These are phyloP conservation scores for Pichia inconspicua DNA, from an alignment of 1,139 yeast species.

Conservation along the genomic window DNA sequence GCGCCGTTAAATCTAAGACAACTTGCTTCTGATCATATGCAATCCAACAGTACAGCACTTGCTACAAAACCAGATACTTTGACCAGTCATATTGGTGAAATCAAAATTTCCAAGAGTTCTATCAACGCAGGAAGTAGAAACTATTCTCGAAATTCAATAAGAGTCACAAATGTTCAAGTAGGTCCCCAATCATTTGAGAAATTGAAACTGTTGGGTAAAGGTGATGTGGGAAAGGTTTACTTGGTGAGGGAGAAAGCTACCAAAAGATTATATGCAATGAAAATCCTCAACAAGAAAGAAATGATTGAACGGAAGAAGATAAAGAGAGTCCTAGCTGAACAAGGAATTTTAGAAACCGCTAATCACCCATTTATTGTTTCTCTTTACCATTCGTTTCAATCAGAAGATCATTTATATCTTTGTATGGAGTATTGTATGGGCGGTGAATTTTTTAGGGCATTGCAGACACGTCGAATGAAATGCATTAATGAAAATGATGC, in stretches of 20 bases:
- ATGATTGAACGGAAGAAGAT: constrained; percentile 94
- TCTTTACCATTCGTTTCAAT: constrained; percentile 90
- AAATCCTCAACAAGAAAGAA: constrained; percentile 80
- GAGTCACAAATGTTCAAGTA: constrained; percentile 71
- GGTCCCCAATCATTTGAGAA: constrained; percentile 84
- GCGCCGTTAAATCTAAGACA: constrained; percentile 55
- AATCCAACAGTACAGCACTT: constrained; percentile 1
- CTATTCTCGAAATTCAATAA: constrained; percentile 65
- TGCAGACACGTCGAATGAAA: constrained; percentile 84
- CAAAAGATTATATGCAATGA: constrained; percentile 82
- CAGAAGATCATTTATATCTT: constrained; percentile 83
- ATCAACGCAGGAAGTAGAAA: constrained; percentile 37
- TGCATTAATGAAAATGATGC: constrained; percentile 87
- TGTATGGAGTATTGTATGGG: constrained; percentile 99
- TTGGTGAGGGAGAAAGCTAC: constrained; percentile 76
- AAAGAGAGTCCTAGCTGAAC: constrained; percentile 91
- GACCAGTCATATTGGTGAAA: constrained; percentile 49
- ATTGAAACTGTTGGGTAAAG: constrained; percentile 81
- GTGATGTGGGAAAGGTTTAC: constrained; percentile 96
- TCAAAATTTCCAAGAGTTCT: constrained; percentile 25
- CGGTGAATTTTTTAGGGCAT: constrained; percentile 94
- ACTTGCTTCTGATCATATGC: constrained; percentile 14
- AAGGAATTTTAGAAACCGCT: constrained; percentile 88
- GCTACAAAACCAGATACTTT: constrained; percentile 31
- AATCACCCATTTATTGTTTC: constrained; percentile 98